These are phyloP conservation scores for Lactarius psammicola DNA, from an alignment of 768 basidiomycete genomes.

Conservation along the genomic window DNA sequence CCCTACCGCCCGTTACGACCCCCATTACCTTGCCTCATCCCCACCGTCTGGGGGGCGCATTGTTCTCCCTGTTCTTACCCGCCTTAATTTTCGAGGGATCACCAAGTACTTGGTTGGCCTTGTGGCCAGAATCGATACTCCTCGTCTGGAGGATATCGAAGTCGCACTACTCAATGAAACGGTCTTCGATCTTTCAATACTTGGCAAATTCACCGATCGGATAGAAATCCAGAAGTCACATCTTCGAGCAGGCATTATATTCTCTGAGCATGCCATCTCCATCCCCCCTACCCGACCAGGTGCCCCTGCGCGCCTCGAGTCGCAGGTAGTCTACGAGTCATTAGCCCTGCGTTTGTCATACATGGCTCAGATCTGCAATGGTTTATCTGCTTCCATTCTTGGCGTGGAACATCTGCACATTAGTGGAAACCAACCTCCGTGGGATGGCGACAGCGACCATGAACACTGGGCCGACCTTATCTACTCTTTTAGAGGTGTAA, in stretches of 20 bases:
- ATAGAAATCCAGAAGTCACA: not conserved
- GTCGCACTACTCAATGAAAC: not conserved
- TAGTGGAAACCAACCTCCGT: too few species aligned
- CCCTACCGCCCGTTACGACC: not conserved
- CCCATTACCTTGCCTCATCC: not conserved
- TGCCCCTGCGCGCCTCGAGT: too few species aligned
- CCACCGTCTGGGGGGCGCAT: not conserved
- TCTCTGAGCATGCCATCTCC: not conserved
- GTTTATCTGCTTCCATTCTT: too few species aligned
- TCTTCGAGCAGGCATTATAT: not conserved
- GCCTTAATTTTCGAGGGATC: not conserved
- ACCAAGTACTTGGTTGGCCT: not conserved
- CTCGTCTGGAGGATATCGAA: not conserved
- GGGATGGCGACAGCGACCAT: too few species aligned
- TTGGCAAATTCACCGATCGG: not conserved
- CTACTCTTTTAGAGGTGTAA: too few species aligned
- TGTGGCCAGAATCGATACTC: not conserved
- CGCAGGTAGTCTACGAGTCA: not conserved
- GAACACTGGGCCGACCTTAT: too few species aligned
- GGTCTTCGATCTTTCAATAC: not conserved
- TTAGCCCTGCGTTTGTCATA: too few species aligned
- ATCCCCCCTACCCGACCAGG: not conserved
- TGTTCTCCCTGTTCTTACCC: not conserved
- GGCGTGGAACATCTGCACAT: too few species aligned
- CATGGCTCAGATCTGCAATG: too few species aligned